Percentiles rank a stretch among this genome's conserved stretches.
Conservation (phyloP, 345 rosid genomes). For the Diplotaxis tenuifolia region DNA sequence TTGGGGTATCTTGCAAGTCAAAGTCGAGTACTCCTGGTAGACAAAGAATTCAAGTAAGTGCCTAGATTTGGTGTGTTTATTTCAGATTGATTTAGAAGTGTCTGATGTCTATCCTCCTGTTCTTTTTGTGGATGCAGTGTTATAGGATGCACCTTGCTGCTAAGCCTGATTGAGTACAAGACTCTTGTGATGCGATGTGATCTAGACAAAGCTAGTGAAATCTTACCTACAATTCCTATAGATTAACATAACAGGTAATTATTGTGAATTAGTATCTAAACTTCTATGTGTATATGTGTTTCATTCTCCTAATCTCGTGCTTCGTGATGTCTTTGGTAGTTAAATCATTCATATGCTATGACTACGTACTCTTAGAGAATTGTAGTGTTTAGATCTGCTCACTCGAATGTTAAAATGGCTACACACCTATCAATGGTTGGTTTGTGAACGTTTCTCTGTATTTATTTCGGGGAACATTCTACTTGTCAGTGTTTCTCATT, state of each 20-base stretch:
- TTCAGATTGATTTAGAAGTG: constrained; percentile 15
- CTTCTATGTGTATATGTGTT: neutral
- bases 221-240: constrained; percentile 82
- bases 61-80: constrained; percentile 4
- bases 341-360: neutral
- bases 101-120: constrained; percentile 12
- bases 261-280: constrained; percentile 3
- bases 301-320: constrained; percentile 1
- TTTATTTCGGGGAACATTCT: neutral
- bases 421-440: neutral
- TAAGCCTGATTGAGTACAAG: constrained; percentile 90
- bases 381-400: neutral
- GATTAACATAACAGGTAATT: constrained; percentile 79
- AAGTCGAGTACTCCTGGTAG: constrained; percentile 94
- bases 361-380: neutral
- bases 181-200: constrained; percentile 98
- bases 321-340: neutral
- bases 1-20: constrained; percentile 96
- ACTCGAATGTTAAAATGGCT: neutral
- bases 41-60: constrained; percentile 97
- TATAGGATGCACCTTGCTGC: constrained; percentile 76
- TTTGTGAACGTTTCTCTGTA: constrained; percentile 7
- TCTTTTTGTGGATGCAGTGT: constrained; percentile 47
- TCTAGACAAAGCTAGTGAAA: constrained; percentile 68
- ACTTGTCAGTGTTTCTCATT: constrained; percentile 81